A percentile compares a stretch with the other conserved stretches of the same genome.
Evolutionary conservation across 1,139 yeast species (phyloP).

Genomic region (Taphrina flavorubra): DNA sequence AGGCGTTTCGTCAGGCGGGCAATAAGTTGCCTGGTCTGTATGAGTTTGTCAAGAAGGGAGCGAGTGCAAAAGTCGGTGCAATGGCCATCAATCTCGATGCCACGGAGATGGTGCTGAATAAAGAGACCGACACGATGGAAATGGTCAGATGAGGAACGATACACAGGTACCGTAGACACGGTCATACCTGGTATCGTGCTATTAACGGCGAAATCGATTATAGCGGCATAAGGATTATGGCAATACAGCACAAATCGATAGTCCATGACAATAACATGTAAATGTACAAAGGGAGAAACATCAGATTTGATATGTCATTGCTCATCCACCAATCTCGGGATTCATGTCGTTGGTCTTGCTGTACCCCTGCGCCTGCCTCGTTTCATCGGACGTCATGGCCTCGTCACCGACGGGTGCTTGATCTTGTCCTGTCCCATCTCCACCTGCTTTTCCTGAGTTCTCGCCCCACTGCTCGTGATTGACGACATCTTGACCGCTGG

Average conservation of each 20-base stretch:
- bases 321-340: slow-evolving; percentile 35
- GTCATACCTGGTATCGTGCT: no score
- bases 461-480: slow-evolving; percentile 33
- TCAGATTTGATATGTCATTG: no score
- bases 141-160: slow-evolving; percentile 10
- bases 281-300: not conserved
- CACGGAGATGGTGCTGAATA: slow-evolving; percentile 30
- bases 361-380: slow-evolving; percentile 34
- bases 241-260: slow-evolving; percentile 8
- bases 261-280: no score
- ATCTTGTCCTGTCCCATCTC: not conserved
- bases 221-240: not conserved
- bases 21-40: slow-evolving; percentile 90
- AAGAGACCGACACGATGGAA: slow-evolving; percentile 22
- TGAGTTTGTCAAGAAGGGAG: slow-evolving; percentile 75
- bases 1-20: slow-evolving; percentile 88
- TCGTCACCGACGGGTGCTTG: slow-evolving; percentile 29
- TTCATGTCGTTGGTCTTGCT: slow-evolving; percentile 34
- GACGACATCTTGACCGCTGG: slow-evolving; percentile 27
- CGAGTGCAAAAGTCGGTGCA: slow-evolving; percentile 73
- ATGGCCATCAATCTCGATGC: slow-evolving; percentile 24
- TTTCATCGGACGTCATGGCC: slow-evolving; percentile 25
- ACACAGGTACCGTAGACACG: not conserved
- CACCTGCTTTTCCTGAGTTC: slow-evolving; percentile 24
- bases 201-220: no score